Evolutionary conservation across 768 basidiomycete species (phyloP).

Genomic region (button mushroom (Agaricus bisporus)): DNA sequence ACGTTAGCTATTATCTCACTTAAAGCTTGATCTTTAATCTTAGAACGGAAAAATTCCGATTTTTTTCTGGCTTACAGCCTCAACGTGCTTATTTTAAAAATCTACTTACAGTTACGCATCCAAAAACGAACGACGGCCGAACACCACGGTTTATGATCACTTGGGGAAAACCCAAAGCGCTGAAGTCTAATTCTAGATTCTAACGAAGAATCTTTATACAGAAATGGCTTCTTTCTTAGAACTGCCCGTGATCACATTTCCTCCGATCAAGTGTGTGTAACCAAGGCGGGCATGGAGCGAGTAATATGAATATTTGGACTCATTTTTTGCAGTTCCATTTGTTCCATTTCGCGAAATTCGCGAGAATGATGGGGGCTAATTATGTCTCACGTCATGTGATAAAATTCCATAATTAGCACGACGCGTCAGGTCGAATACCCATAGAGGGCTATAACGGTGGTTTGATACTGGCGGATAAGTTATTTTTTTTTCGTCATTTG

Average conservation of each 20-base stretch:
- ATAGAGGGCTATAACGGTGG: too few relatives aligned
- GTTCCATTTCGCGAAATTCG: too few relatives aligned
- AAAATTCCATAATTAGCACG: too few relatives aligned
- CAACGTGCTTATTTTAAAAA: neutral
- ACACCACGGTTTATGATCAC: neutral
- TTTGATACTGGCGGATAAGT: too few relatives aligned
- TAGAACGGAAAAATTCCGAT: neutral
- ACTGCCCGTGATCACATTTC: neutral
- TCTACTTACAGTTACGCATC: neutral
- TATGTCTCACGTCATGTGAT: too few relatives aligned
- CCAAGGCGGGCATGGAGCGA: neutral
- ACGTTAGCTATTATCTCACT: neutral
- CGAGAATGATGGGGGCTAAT: too few relatives aligned
- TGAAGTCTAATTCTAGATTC: neutral
- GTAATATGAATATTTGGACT: too few relatives aligned
- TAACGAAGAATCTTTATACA: neutral
- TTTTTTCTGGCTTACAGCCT: too few relatives aligned
- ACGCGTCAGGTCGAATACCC: too few relatives aligned
- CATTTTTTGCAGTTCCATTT: too few relatives aligned
- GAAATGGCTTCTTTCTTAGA: neutral
- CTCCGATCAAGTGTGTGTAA: neutral
- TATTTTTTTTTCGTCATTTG: neutral
- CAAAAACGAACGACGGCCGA: neutral
- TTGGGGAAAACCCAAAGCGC: neutral
- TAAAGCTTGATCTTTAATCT: neutral